These are phyloP conservation scores for Protomyces lactucae-debilis DNA, from an alignment of 1,139 yeast species.

Conservation along the genomic window DNA sequence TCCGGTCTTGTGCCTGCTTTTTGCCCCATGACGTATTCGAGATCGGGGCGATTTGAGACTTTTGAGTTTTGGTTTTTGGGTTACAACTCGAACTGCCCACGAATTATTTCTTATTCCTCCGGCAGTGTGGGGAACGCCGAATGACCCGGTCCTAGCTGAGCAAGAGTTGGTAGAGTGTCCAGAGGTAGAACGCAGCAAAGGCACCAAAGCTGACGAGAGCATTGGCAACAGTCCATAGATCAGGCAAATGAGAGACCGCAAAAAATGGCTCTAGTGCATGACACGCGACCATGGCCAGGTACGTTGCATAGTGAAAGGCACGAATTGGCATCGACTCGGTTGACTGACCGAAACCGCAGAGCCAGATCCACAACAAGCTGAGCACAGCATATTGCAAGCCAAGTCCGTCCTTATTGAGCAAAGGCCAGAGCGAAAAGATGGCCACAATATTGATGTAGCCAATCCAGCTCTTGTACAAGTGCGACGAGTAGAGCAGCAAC, in stretches of 20 bases:
- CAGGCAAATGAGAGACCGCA: slow-evolving; percentile 63
- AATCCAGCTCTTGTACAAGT: slow-evolving; percentile 54
- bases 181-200: slow-evolving; percentile 70
- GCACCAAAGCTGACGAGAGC: slow-evolving; percentile 69
- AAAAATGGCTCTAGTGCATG: slow-evolving; percentile 52
- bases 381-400: slow-evolving; percentile 64
- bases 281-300: slow-evolving; percentile 50
- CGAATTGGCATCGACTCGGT: slow-evolving; percentile 35
- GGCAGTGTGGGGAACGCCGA: too few species aligned
- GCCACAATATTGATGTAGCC: slow-evolving; percentile 87
- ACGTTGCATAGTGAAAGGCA: slow-evolving; percentile 41
- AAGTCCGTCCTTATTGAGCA: slow-evolving; percentile 70
- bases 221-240: slow-evolving; percentile 77
- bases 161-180: slow-evolving; percentile 27
- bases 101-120: too few species aligned
- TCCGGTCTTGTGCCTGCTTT: too few species aligned
- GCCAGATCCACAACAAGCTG: slow-evolving; percentile 71
- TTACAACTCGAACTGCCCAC: too few species aligned
- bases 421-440: slow-evolving; percentile 77
- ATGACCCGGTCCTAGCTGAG: neutral
- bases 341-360: slow-evolving; percentile 41
- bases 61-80: too few species aligned
- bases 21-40: too few species aligned
- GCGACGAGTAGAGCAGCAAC: slow-evolving; percentile 49
- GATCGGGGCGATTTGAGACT: too few species aligned